Percentiles rank a stretch among this genome's conserved stretches.
Evolutionary conservation across 179 eudicot species (phyloP).

Genomic region (Silene coronaria): DNA sequence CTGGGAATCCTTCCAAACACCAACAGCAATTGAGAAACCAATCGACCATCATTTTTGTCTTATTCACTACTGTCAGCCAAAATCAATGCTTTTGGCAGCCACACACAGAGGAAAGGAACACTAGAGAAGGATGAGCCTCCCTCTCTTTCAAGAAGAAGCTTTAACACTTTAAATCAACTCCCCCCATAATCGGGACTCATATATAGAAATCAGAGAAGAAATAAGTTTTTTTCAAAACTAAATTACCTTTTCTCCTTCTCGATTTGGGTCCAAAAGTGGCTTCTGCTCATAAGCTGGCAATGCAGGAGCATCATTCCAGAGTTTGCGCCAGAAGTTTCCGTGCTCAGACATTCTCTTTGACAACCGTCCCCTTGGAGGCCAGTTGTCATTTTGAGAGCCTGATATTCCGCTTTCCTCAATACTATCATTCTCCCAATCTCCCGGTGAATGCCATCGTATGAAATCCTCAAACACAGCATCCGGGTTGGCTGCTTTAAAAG

Average conservation of each 20-base stretch:
- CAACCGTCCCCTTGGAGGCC: constrained; percentile 91
- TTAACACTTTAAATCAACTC: neutral
- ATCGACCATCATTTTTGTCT: neutral
- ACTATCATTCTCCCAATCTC: constrained; percentile 76
- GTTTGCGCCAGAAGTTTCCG: constrained; percentile 85
- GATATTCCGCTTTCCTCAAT: constrained; percentile 27
- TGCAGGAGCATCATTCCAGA: constrained; percentile 82
- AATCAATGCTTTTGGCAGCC: constrained; percentile 1
- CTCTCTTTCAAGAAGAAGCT: neutral
- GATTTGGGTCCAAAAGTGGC: constrained; percentile 78
- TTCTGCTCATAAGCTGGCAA: constrained; percentile 84
- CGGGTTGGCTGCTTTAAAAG: constrained; percentile 96
- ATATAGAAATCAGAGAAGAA: constrained; percentile 2
- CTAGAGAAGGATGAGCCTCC: neutral
- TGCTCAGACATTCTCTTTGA: constrained; percentile 89
- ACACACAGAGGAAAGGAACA: neutral
- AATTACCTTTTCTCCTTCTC: constrained; percentile 93
- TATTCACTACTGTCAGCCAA: neutral
- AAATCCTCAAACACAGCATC: constrained; percentile 94
- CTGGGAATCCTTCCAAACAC: neutral
- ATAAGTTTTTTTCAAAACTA: neutral
- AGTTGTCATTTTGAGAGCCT: constrained; percentile 30
- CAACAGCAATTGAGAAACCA: neutral
- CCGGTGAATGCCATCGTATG: constrained; percentile 98
- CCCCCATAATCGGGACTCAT: neutral